Conservation (phyloP, 257 asterid genomes). For the Solanum etuberosum region DNA sequence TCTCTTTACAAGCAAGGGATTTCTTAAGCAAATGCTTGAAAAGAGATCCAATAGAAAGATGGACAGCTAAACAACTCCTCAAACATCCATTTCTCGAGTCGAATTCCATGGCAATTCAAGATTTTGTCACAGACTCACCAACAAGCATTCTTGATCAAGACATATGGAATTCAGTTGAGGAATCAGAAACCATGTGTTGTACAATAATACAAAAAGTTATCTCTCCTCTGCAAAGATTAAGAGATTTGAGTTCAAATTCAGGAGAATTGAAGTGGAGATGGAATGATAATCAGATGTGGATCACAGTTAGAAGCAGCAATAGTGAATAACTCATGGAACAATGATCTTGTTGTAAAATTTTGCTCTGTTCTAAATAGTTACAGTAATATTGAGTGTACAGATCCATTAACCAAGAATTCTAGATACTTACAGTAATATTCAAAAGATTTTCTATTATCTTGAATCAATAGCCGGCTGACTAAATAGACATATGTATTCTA, state of each 20-base stretch:
- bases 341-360: background rate
- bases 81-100: slow-evolving; percentile 57
- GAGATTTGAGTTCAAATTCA: slow-evolving; percentile 11
- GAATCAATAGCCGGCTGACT: too few relatives aligned
- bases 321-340: background rate
- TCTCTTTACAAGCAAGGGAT: slow-evolving; percentile 48
- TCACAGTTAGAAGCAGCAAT: slow-evolving; percentile 23
- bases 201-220: background rate
- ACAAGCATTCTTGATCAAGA: slow-evolving; percentile 65
- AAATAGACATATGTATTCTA: background rate
- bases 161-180: slow-evolving; percentile 51
- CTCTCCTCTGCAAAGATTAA: slow-evolving; percentile 15
- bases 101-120: too few relatives aligned
- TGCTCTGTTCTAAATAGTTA: background rate
- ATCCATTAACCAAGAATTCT: background rate
- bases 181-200: slow-evolving; percentile 6
- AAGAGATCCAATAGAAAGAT: slow-evolving; percentile 38
- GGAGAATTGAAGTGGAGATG: slow-evolving; percentile 22
- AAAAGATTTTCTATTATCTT: background rate
- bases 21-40: slow-evolving; percentile 50
- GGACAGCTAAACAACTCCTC: slow-evolving; percentile 53
- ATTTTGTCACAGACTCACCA: slow-evolving; percentile 26
- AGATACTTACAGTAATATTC: background rate
- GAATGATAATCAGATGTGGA: slow-evolving; percentile 36
- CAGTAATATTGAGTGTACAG: slow-evolving; percentile 15